Base-by-base conservation (phyloP, 306 rosid species). In the Herpetospermum pedunculosum region DNA sequence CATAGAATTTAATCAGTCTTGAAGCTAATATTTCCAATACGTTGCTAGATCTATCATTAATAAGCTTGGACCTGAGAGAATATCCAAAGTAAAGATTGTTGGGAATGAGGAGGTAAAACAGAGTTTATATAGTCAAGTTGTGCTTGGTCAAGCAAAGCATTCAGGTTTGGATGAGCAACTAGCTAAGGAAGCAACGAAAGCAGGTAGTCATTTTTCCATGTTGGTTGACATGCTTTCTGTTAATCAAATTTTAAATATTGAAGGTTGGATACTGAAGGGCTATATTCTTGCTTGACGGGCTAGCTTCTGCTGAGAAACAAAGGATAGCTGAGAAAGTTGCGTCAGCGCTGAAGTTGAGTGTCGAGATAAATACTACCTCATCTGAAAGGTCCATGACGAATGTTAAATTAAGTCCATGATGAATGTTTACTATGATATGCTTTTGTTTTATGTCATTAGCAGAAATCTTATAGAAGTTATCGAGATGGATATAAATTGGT, bases 261-360 rank as follows among this genome's bases (percentile, higher is more conserved):
- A 77, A 70, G 80, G 60, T 60, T 72, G 65, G 62, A 40, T 75
- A 44, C 82, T 80, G 47, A 81, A 78, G 76, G 75, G 63, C 48
- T 79, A 63, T 77, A n/a, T 81, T 80, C 32, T 83, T 76, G 65
- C 72, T 58, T 74, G 81, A 76, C 80, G 81, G 73, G 75, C 44
- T 81, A 94, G 97, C 77, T 82, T 85, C 91, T 70, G 92, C 95
- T 35, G 90, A 91, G 84, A 94, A 83, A 85, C 95, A 87, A 72
- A 91, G 93, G 77, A 81, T 94, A 74, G 98, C 98, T 4, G 83
- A 91, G 86, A 87, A 86, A 78, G 98, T 94, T 52, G 96, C 95
- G 47, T 91, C 97, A 5, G 5, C 81, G 79, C 89, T 94, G 38
- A 94, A 94, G 84, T 81, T 94, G 84, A 91, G 90, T 72, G 97